phyloP scores from a whole-genome alignment of 768 basidiomycete species.

The Lenzites betulinus region DNA sequence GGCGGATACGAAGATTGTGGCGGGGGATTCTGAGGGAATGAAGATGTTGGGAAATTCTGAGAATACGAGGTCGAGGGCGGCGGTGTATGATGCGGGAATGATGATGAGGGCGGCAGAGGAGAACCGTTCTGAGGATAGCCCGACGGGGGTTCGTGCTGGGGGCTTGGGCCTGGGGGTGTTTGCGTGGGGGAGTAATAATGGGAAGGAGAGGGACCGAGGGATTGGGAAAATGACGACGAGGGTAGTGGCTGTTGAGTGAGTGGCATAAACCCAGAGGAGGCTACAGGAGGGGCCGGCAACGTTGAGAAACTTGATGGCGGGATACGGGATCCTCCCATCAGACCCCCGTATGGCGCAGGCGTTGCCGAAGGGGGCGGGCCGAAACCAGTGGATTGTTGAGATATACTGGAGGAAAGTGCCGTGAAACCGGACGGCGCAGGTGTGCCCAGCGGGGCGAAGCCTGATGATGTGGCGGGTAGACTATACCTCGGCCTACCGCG shows the following conservation, averaged over 20 bases:
- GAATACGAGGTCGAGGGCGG: conserved; percentile 14
- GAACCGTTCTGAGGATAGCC: conserved; percentile 39
- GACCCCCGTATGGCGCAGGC: conserved; percentile 28
- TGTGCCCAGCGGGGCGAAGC: conserved; percentile 59
- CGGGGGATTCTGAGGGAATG: conserved; percentile 26
- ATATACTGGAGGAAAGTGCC: conserved; percentile 22
- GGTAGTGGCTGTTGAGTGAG: conserved; percentile 10
- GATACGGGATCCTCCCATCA: conserved; percentile 22
- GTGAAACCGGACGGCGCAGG: conserved; percentile 39
- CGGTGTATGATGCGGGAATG: conserved; percentile 10
- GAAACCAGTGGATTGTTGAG: conserved; percentile 26
- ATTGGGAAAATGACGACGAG: conserved; percentile 9
- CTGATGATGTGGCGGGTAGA: conserved; percentile 65
- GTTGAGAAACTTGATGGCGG: conserved; percentile 28
- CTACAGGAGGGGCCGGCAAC: conserved; percentile 13
- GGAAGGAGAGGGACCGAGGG: conserved; percentile 6
- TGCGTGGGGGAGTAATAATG: conserved; percentile 16
- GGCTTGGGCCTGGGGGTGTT: not conserved
- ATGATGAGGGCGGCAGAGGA: conserved; percentile 35
- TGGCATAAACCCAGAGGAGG: conserved; percentile 15
- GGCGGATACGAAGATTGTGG: conserved; percentile 8
- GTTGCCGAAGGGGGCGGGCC: conserved; percentile 26
- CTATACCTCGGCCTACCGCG: conserved; percentile 60
- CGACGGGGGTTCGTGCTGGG: conserved; percentile 3
- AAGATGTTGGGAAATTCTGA: conserved; percentile 19